phyloP scores from a whole-genome alignment of 2,329 filamentous ascomycete species.

The Xylaria sp. region DNA sequence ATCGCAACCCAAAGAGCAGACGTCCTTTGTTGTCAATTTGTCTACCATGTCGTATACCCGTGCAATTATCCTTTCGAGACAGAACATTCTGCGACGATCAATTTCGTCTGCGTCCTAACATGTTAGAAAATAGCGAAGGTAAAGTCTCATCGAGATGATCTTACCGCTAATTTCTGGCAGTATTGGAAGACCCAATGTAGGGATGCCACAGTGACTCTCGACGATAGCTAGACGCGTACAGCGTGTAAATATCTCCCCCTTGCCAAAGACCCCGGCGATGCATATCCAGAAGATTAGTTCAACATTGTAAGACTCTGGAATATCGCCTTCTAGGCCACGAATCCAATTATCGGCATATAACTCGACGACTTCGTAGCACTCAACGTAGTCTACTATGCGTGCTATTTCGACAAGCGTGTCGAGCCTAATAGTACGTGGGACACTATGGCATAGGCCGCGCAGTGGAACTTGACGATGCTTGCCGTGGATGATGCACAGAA shows the following conservation, averaged over 20 bases:
- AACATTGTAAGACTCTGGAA: background rate
- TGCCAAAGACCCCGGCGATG: conserved; percentile 1
- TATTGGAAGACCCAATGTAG: background rate
- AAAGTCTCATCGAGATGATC: too few relatives aligned
- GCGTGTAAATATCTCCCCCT: background rate
- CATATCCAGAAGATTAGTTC: conserved; percentile 11
- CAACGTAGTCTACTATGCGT: conserved; percentile 1
- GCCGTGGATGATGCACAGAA: conserved; percentile 15
- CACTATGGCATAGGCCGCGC: fast-evolving
- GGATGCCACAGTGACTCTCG: background rate
- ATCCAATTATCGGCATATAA: background rate
- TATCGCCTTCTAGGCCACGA: background rate
- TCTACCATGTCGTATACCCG: too few relatives aligned
- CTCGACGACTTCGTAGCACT: background rate
- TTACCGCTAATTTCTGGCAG: background rate
- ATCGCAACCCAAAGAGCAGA: too few relatives aligned
- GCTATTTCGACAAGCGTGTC: conserved; percentile 4
- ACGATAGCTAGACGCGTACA: conserved; percentile 12
- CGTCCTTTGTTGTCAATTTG: too few relatives aligned
- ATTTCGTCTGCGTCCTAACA: too few relatives aligned
- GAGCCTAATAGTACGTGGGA: background rate
- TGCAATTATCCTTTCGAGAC: too few relatives aligned
- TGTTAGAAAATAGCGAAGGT: too few relatives aligned
- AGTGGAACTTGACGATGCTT: background rate
- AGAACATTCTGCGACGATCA: too few relatives aligned